phyloP scores from a whole-genome alignment of 2,329 filamentous ascomycete species.

The Cadophora luteo-olivacea region DNA sequence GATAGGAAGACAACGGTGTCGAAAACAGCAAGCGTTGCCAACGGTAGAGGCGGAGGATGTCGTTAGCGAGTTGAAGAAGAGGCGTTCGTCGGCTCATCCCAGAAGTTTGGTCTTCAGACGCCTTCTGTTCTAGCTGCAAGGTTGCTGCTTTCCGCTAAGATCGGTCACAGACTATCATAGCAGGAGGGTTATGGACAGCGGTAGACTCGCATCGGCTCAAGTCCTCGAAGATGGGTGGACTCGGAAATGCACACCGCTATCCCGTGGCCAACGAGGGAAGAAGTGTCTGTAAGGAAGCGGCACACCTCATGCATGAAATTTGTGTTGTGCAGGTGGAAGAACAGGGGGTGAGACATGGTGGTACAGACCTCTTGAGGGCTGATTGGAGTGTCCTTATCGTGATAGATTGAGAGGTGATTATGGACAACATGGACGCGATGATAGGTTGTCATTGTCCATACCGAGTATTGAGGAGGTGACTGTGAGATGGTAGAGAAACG shows the following conservation, averaged over 20 bases:
- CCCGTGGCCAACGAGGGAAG: slow-evolving; percentile 8
- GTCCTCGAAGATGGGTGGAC: not conserved
- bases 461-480: not conserved
- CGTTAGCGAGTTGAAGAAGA: not conserved
- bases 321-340: slow-evolving; percentile 6
- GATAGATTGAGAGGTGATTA: not conserved
- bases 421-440: not conserved
- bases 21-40: not conserved
- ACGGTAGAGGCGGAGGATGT: not conserved
- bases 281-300: not conserved
- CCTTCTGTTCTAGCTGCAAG: not conserved
- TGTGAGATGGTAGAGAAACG: not conserved
- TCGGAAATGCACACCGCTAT: slow-evolving; percentile 3
- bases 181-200: not conserved
- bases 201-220: not conserved
- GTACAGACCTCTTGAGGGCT: not conserved
- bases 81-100: not conserved
- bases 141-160: not conserved
- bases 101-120: not conserved
- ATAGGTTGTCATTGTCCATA: not conserved
- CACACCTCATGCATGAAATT: slow-evolving; percentile 7
- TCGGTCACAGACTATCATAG: not conserved
- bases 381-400: slow-evolving; percentile 3
- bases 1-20: not conserved
- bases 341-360: not conserved